These are phyloP conservation scores for Grammothele lineata DNA, from an alignment of 768 basidiomycete genomes.

Conservation along the genomic window DNA sequence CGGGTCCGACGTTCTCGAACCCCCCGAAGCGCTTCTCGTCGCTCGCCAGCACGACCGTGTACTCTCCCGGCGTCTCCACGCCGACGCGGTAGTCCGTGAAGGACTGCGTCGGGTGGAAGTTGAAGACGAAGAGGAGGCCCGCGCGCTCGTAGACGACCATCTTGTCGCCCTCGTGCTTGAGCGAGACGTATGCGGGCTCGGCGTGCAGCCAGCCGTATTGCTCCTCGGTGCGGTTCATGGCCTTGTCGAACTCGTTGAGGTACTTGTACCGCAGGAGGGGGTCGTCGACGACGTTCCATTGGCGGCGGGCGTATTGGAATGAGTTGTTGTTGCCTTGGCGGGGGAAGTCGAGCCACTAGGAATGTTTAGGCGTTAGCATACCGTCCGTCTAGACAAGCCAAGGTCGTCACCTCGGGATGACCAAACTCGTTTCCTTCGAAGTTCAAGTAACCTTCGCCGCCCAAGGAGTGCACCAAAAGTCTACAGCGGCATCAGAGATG, in stretches of 20 bases:
- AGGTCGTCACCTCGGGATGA: conserved; percentile 91
- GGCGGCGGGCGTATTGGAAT: conserved; percentile 94
- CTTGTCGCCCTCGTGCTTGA: conserved; percentile 93
- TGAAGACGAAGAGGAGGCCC: conserved; percentile 92
- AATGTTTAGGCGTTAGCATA: not conserved
- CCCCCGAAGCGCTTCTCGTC: conserved; percentile 91
- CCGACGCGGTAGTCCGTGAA: conserved; percentile 95
- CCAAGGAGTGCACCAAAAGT: conserved; percentile 84
- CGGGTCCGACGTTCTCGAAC: conserved; percentile 71
- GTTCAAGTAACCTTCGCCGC: conserved; percentile 96
- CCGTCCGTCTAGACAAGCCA: too few relatives aligned
- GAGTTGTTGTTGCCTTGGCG: conserved; percentile 93
- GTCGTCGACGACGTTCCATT: conserved; percentile 95
- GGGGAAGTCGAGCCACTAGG: conserved; percentile 98
- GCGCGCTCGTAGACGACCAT: conserved; percentile 92
- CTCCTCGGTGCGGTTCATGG: conserved; percentile 86
- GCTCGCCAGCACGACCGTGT: conserved; percentile 72
- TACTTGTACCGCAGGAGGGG: conserved; percentile 83
- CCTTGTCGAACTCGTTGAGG: conserved; percentile 88
- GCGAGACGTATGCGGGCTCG: conserved; percentile 85
- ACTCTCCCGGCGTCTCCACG: conserved; percentile 80
- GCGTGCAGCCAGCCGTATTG: conserved; percentile 81
- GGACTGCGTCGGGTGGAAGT: conserved; percentile 90
- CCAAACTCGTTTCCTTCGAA: conserved; percentile 99
- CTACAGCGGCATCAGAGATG: conserved; percentile 33